Evolutionary conservation across 129 eudicot genomes (phyloP), one percentile per base, ranked within the genome.

Genomic region (Artemisia annua): DNA sequence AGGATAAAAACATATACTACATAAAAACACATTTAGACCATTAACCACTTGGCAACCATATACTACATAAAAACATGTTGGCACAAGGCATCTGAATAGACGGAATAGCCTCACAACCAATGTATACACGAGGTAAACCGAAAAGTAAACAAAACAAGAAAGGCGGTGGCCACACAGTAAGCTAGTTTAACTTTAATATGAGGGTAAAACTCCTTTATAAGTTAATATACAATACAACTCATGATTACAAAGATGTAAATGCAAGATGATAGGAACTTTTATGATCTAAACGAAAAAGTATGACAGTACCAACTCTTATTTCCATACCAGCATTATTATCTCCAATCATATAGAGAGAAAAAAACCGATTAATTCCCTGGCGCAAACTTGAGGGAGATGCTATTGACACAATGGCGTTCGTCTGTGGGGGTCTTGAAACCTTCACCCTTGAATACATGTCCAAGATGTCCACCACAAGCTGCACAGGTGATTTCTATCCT

Each of bases 401-500:
- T 92, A 71, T 92, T 92, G 69, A 92, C 98, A 74, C 98, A 92
- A 74, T 92, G 98, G 44, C 98, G 94, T 65, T 89, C 98, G 32
- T 89, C 87, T 0, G 94, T 89, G 1, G 98, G 96, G 0, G 95
- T 89, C 1, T 70, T 85, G 44, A 92, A 92, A 13, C 98, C 85
- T 92, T 92, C 98, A n/a, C 96, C 98, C 83, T 92, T 92, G 73
- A 92, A 92, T 16, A 92, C 96, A 70, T 89, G 96, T 17, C 98
- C 98, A 39, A 92, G 98, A 81, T 92, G 96, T 52, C 97, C 99
- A 13, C 99, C 97, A 80, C 99, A 94, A 17, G 97, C 94, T 48
- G 97, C 91, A 49, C 99, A 94, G 0, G 97, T 90, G 52, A 94
- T 94, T 59, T 94, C 99, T 63, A 86, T 66, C 83, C 99, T 83